phyloP scores from a whole-genome alignment of 352 stramenopile species.

The Thalassiosira exigua region DNA sequence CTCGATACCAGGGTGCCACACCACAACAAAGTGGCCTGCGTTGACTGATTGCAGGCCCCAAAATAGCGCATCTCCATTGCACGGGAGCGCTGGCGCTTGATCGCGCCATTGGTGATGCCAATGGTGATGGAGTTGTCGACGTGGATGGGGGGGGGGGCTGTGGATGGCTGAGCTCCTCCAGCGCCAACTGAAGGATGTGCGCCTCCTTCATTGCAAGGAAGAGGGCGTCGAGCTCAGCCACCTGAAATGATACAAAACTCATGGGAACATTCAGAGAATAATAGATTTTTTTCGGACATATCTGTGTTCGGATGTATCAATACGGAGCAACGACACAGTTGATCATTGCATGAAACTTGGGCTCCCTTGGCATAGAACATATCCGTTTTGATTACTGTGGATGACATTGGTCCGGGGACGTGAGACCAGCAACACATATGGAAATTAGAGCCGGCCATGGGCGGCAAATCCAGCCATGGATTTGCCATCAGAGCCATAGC shows the following conservation, averaged over 20 bases:
- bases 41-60: constrained; percentile 36
- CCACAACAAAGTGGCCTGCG: constrained; percentile 33
- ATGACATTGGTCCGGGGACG: too few species aligned
- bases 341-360: too few species aligned
- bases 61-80: constrained; percentile 60
- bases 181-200: constrained; percentile 6
- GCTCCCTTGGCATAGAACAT: too few species aligned
- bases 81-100: constrained; percentile 52
- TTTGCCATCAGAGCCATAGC: too few species aligned
- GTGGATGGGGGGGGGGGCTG: constrained; percentile 28
- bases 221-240: constrained; percentile 10
- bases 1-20: constrained; percentile 10
- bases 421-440: too few species aligned
- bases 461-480: too few species aligned
- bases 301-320: too few species aligned
- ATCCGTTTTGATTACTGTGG: too few species aligned
- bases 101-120: constrained; percentile 31
- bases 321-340: too few species aligned
- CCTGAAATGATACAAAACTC: not conserved
- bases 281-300: too few species aligned
- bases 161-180: constrained; percentile 38
- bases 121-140: constrained; percentile 43
- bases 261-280: too few species aligned
- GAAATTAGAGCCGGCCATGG: too few species aligned
- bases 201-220: constrained; percentile 49